Base-by-base conservation (phyloP, 805 yeast genomes). In the Candida michaelii region DNA sequence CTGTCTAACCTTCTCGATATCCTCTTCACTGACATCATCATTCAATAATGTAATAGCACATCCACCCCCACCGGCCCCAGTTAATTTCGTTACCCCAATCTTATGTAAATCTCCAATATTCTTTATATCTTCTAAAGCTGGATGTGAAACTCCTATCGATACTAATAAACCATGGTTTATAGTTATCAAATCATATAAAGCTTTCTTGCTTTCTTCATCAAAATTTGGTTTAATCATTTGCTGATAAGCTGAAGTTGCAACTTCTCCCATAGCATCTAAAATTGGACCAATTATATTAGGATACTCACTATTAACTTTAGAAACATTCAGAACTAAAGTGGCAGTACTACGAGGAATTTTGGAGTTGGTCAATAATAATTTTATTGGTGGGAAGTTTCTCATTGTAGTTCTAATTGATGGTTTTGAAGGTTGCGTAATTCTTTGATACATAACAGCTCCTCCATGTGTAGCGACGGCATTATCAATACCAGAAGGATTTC, bases 31-130 rank as follows among this genome's bases (percentile, higher is more conserved):
- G 1, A 60, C 64, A 2, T 66, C 70, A 30, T 76, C 80, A 36
- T 77, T 68, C 12, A 90, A 70, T 29, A 93, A 65, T 0, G 98
- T 93, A 43, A 93, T 84, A 9, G 98, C 96, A 70, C 99, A 93
- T 2, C 99, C 99, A 39, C 99, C 99, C 15, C 99, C 99, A 27
- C 99, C 99, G 0, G 99, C 99, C 31, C 99, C 99, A 0, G 99
- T 93, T 42, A 93, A 74, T 61, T 93, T 93, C 0, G 99, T 91
- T 44, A 85, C 81, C 6, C 99, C 99, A 13, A 93, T 62, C 3
- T 69, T 59, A 43, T 79, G 54, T 39, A 72, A 74, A 55, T 85
- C 90, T 17, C 88, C 76, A n/a, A 79, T 66, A 15, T 77, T 64
- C 54, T 81, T 83, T 21, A 91, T 79, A 39, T 73, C 69, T 59